Conservation (phyloP, 768 basidiomycete species). For the Cyclocybe cylindracea region DNA sequence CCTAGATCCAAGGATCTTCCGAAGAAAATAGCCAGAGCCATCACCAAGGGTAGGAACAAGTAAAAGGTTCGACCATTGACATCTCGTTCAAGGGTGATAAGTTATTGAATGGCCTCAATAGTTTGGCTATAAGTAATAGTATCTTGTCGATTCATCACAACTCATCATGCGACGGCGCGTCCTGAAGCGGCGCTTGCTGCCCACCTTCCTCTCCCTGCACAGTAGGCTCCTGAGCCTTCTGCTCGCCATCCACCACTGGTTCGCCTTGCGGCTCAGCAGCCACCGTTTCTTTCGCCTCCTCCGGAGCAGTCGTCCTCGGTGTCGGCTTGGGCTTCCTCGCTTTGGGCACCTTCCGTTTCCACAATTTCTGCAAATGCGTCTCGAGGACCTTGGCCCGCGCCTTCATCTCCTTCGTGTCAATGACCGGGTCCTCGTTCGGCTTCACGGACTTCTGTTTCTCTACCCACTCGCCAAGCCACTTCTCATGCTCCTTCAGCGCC, state of each 20-base stretch:
- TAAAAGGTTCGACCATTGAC: too few species aligned
- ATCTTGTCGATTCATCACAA: conserved; percentile 11
- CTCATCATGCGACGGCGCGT: conserved; percentile 21
- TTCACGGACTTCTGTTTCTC: conserved; percentile 79
- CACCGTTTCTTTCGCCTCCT: conserved; percentile 17
- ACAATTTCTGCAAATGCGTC: conserved; percentile 66
- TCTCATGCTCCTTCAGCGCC: conserved; percentile 75
- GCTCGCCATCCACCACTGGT: conserved; percentile 9
- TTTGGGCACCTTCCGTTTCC: conserved; percentile 70
- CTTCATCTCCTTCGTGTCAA: conserved; percentile 85
- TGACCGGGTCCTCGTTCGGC: conserved; percentile 81
- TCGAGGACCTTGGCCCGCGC: conserved; percentile 80
- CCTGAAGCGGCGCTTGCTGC: conserved; percentile 14
- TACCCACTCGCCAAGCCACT: conserved; percentile 81
- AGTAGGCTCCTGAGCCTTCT: conserved; percentile 8
- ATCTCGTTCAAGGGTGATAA: too few species aligned
- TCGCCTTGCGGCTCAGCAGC: conserved; percentile 10
- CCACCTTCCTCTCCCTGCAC: conserved; percentile 1
- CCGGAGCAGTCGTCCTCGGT: conserved; percentile 18
- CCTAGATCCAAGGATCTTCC: too few species aligned
- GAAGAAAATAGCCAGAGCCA: too few species aligned
- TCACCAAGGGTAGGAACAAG: too few species aligned
- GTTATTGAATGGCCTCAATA: too few species aligned
- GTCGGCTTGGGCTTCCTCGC: conserved; percentile 50
- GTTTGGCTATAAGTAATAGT: background rate